Evolutionary conservation across 2,329 filamentous ascomycete species (phyloP), one percentile per base, ranked within the genome.

Genomic region (Sclerotinia trifoliorum): DNA sequence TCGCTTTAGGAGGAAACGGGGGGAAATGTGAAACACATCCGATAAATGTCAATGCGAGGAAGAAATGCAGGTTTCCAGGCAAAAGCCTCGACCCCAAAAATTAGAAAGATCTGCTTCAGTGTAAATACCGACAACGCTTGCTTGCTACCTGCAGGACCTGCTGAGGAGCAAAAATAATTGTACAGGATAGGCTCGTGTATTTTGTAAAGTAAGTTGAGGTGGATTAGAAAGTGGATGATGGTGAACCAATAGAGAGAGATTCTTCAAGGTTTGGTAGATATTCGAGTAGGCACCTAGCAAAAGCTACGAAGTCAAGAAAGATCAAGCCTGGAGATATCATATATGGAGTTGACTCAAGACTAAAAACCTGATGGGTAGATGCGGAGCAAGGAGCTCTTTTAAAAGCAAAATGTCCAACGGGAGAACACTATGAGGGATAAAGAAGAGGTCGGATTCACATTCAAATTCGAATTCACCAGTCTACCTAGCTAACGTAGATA

Each of bases 51-150:
- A 69, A 70, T 68, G 71, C 68, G 65, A 70, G 70, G 68, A 70
- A 75, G 72, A 73, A 73, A 73, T 65, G 64, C 56, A 62, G 52
- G 60, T 63, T 68, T 67, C 70, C 70, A 68, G 58, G 58, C 58
- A 61, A 68, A 65, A 55, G 52, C 46, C 32, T 63, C 66, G 56
- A 39, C 61, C 65, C 72, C 68, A 70, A 73, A 42, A 71, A 70
- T 72, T 72, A 71, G 70, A 71, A 68, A 57, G 68, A 69, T 62
- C 35, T 68, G 66, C 66, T 58, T 70, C 70, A 68, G 7, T 24
- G 44, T 72, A 63, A 73, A 75, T 74, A 74, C 66, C 72, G 48
- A 67, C 48, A 42, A 72, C 70, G 71, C 72, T 72, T 74, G 74
- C 73, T 61, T 54, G 64, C 61, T 58, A 65, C 68, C 63, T 66